These are phyloP conservation scores for Solanum chacoense DNA, from an alignment of 305 asterid species.

Conservation along the genomic window DNA sequence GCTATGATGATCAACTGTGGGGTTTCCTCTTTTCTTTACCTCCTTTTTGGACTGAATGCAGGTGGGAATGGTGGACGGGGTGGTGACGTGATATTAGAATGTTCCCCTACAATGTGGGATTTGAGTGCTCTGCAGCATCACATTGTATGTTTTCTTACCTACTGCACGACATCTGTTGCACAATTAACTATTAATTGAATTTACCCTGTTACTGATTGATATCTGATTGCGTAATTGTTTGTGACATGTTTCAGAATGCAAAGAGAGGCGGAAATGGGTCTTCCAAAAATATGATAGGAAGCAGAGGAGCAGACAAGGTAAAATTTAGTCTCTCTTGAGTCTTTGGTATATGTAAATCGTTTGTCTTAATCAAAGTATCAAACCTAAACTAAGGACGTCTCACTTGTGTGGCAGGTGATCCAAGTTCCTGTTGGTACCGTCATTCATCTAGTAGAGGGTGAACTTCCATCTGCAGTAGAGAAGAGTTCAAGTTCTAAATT, in stretches of 20 bases:
- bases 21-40: conserved; percentile 1
- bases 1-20: background rate
- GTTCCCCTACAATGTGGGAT: conserved; percentile 78
- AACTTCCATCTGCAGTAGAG: conserved; percentile 59
- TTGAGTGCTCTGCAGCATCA: conserved; percentile 89
- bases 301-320: conserved; percentile 89
- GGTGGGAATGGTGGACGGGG: conserved; percentile 97
- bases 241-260: conserved; percentile 47
- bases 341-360: background rate
- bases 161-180: background rate
- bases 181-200: background rate
- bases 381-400: background rate
- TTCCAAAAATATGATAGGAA: conserved; percentile 84
- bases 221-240: background rate
- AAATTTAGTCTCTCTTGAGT: conserved; percentile 2
- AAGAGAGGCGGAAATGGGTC: conserved; percentile 86
- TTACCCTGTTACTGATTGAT: background rate
- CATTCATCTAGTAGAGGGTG: conserved; percentile 78
- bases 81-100: conserved; percentile 85
- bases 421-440: conserved; percentile 87
- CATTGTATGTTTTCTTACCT: conserved; percentile 35
- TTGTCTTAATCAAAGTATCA: background rate
- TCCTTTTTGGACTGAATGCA: conserved; percentile 9
- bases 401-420: conserved; percentile 48
- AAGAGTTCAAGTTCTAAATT: conserved; percentile 39